Conservation (phyloP, 192 early-diverging fungal species). For the Geosiphon pyriformis region DNA sequence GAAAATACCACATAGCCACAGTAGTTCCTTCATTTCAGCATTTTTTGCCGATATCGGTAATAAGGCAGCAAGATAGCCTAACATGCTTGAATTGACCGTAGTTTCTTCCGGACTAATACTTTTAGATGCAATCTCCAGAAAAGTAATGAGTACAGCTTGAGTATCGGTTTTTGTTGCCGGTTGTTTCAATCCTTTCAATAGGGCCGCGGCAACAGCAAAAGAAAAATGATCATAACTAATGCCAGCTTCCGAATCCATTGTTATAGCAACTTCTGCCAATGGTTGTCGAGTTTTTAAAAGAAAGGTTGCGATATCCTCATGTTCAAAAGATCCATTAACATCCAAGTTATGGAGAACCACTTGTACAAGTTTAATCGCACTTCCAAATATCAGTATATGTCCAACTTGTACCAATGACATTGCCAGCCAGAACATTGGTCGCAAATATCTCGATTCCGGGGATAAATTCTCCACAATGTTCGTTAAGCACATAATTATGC, state of each 20-base stretch:
- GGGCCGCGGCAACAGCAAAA: conserved; percentile 73
- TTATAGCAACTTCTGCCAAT: conserved; percentile 61
- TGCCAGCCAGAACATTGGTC: conserved; percentile 88
- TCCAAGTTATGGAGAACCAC: conserved; percentile 75
- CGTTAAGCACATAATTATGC: conserved; percentile 86
- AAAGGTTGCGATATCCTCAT: conserved; percentile 65
- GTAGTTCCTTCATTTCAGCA: conserved; percentile 55
- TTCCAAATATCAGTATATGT: conserved; percentile 71
- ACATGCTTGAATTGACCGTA: conserved; percentile 40
- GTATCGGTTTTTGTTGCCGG: conserved; percentile 69
- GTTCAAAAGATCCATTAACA: conserved; percentile 61
- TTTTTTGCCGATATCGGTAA: conserved; percentile 74
- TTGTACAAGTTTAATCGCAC: conserved; percentile 63
- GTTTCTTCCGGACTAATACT: conserved; percentile 32
- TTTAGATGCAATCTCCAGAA: conserved; percentile 69
- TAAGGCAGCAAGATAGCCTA: conserved; percentile 78
- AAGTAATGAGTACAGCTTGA: conserved; percentile 60
- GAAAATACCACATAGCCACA: conserved; percentile 48
- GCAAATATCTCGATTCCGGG: conserved; percentile 76
- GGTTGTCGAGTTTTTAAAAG: conserved; percentile 67
- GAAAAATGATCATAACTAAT: conserved; percentile 87
- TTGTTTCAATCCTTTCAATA: conserved; percentile 81
- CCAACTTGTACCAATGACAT: conserved; percentile 83
- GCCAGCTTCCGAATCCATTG: conserved; percentile 70
- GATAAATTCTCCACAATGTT: conserved; percentile 81